Evolutionary conservation across 495 filamentous ascomycete genomes (phyloP).

Genomic region (Aspergillus hancockii): DNA sequence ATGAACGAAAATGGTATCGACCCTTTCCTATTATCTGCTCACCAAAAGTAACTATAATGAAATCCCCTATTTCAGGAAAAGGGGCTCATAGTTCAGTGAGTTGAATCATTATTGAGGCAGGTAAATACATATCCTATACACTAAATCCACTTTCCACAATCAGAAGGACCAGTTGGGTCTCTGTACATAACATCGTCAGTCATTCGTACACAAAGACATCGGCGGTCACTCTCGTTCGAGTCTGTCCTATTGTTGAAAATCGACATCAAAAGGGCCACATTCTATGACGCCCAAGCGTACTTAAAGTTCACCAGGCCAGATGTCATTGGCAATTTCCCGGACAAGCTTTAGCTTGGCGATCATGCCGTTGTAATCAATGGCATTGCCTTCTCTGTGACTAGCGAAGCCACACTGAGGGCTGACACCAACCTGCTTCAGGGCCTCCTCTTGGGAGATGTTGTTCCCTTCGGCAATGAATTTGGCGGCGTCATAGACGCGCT

Average conservation of each 20-base stretch:
- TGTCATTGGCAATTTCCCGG: conserved; percentile 67
- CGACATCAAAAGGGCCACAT: background rate
- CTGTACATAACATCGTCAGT: conserved; percentile 2
- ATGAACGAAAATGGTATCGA: background rate
- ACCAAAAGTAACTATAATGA: background rate
- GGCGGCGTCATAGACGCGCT: conserved; percentile 65
- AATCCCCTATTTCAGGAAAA: background rate
- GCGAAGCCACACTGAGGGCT: conserved; percentile 84
- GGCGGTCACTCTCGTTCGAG: background rate
- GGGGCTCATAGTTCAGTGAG: background rate
- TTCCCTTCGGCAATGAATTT: conserved; percentile 71
- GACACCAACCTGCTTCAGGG: conserved; percentile 66
- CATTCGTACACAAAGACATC: background rate
- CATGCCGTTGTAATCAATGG: conserved; percentile 65
- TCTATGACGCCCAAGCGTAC: conserved; percentile 3
- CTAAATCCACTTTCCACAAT: background rate
- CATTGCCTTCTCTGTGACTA: conserved; percentile 68
- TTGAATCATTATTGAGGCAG: background rate
- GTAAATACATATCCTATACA: background rate
- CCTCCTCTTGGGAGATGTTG: conserved; percentile 61
- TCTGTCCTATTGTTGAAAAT: background rate
- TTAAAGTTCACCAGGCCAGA: conserved; percentile 67
- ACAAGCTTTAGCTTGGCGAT: conserved; percentile 68
- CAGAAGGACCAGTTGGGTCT: background rate
- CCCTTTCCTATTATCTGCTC: background rate